These are phyloP conservation scores for Plenodomus biglobosus DNA, from an alignment of 2,329 filamentous ascomycete species.

Conservation along the genomic window DNA sequence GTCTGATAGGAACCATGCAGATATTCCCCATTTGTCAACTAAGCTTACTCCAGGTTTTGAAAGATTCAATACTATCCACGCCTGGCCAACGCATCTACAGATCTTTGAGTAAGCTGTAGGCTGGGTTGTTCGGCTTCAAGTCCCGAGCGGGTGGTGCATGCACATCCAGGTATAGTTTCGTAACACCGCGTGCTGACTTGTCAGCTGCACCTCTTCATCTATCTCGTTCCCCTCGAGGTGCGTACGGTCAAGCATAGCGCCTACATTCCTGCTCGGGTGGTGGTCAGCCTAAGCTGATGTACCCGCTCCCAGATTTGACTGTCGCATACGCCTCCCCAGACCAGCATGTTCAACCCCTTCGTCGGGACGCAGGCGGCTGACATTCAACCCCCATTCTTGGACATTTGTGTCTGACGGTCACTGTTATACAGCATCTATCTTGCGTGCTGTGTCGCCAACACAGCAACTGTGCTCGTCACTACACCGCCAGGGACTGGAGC, in stretches of 20 bases:
- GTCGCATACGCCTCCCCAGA: slow-evolving; percentile 7
- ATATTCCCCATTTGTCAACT: neutral
- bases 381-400: slow-evolving; percentile 10
- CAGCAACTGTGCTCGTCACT: slow-evolving; percentile 1
- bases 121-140: slow-evolving; percentile 5
- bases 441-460: slow-evolving; percentile 4
- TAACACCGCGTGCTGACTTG: slow-evolving; percentile 34
- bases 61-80: slow-evolving; percentile 7
- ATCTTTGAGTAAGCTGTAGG: neutral
- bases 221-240: slow-evolving; percentile 13
- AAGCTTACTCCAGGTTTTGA: neutral
- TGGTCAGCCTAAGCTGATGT: slow-evolving; percentile 30
- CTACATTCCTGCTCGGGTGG: slow-evolving; percentile 1
- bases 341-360: slow-evolving; percentile 9
- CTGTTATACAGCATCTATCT: slow-evolving; percentile 7
- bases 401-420: slow-evolving; percentile 6
- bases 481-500: slow-evolving; percentile 12
- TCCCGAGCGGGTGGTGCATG: slow-evolving; percentile 11
- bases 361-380: slow-evolving; percentile 12
- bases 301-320: slow-evolving; percentile 19
- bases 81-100: neutral
- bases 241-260: slow-evolving; percentile 15
- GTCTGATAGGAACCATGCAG: neutral
- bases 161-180: slow-evolving; percentile 20
- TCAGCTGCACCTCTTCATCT: slow-evolving; percentile 30